A percentile compares a stretch with the other conserved stretches of the same genome.
These are phyloP conservation scores for Erythrobasidium hasegawianum DNA, from an alignment of 1,284 basidiomycete species.

Conservation along the genomic window DNA sequence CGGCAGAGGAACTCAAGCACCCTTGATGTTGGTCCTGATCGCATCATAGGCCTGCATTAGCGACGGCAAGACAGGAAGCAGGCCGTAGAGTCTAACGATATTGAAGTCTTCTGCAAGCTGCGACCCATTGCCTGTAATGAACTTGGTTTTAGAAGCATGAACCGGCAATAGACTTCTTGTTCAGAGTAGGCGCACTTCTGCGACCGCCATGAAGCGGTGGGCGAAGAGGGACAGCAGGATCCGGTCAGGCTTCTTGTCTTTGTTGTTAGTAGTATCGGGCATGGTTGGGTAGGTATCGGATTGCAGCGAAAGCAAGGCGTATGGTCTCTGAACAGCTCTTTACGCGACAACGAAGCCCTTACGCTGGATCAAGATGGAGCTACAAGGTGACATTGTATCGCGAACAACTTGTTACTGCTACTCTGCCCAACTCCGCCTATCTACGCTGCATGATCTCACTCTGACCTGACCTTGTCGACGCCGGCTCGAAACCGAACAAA, in stretches of 20 bases:
- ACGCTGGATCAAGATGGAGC: too few species aligned
- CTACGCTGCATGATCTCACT: too few species aligned
- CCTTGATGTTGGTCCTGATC: slow-evolving; percentile 37
- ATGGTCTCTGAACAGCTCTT: too few species aligned
- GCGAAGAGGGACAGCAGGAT: slow-evolving; percentile 84
- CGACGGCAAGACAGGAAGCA: not conserved
- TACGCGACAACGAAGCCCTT: too few species aligned
- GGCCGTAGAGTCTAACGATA: slow-evolving; percentile 53
- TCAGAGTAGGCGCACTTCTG: slow-evolving; percentile 60
- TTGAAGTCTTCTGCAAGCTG: slow-evolving; percentile 80
- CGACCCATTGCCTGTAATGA: slow-evolving; percentile 86
- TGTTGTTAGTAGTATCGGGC: not conserved
- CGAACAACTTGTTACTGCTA: too few species aligned
- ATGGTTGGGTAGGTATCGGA: not conserved
- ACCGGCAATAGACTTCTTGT: not conserved
- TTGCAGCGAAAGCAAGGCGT: not conserved
- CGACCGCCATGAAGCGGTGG: slow-evolving; percentile 87
- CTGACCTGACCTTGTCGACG: too few species aligned
- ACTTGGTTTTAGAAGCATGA: not conserved
- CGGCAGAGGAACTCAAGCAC: slow-evolving; percentile 5
- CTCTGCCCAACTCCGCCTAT: too few species aligned
- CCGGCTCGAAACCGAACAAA: too few species aligned
- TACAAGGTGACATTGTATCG: too few species aligned
- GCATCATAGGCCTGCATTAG: too few species aligned
- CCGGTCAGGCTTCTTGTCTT: slow-evolving; percentile 58